Evolutionary conservation across 805 yeast genomes (phyloP).

Genomic region (Yamadazyma ubonensis): DNA sequence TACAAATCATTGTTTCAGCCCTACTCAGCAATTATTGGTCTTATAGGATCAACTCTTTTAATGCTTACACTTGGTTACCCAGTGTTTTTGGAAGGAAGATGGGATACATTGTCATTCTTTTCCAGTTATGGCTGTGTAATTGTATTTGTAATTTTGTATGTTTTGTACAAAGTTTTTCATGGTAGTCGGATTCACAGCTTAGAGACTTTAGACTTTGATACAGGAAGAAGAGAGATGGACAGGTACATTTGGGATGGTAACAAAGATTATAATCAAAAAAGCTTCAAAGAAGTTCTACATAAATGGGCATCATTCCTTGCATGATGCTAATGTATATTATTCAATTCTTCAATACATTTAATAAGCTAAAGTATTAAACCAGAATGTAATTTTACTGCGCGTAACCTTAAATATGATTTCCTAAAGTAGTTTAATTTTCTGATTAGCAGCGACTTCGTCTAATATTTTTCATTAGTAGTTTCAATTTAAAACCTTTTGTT

Average conservation of each 20-base stretch:
- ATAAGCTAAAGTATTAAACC: background rate
- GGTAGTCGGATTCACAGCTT: slow-evolving; percentile 66
- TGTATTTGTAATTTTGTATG: slow-evolving; percentile 49
- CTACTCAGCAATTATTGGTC: slow-evolving; percentile 60
- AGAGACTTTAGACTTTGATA: slow-evolving; percentile 76
- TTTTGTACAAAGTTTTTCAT: slow-evolving; percentile 55
- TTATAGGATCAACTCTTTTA: slow-evolving; percentile 51
- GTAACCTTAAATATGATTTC: slow-evolving; percentile 8
- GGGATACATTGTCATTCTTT: slow-evolving; percentile 63
- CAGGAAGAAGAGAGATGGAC: slow-evolving; percentile 83
- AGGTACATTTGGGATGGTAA: slow-evolving; percentile 81
- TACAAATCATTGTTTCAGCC: slow-evolving; percentile 72
- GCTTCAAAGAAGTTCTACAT: slow-evolving; percentile 30
- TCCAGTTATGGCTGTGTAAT: slow-evolving; percentile 64
- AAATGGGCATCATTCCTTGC: slow-evolving; percentile 37
- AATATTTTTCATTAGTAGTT: slow-evolving; percentile 2
- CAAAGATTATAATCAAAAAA: slow-evolving; percentile 36
- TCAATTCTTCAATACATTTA: no score
- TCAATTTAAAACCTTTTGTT: background rate
- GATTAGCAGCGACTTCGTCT: slow-evolving; percentile 9
- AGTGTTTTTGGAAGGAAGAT: slow-evolving; percentile 54
- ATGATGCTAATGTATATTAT: no score
- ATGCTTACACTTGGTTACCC: slow-evolving; percentile 61
- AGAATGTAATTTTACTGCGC: background rate
- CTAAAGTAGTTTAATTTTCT: slow-evolving; percentile 12